phyloP scores from a whole-genome alignment of 2,329 filamentous ascomycete genomes.

The Rhinocladiella mackenziei region DNA sequence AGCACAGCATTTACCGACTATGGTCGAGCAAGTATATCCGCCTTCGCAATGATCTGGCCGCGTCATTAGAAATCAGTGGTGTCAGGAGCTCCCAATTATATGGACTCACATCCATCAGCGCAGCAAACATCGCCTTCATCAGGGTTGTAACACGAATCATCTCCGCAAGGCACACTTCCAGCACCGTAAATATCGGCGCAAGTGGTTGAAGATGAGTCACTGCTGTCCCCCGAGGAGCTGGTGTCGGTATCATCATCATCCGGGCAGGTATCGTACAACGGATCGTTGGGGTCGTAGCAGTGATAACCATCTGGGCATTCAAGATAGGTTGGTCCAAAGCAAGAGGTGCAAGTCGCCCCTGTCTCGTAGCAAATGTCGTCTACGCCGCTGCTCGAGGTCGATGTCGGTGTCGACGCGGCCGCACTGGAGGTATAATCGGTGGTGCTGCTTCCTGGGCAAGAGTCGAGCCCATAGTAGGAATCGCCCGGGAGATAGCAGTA shows the following conservation, averaged over 20 bases:
- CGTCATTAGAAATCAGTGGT: neutral
- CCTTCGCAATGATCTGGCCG: constrained; percentile 9
- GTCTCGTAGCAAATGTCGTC: constrained; percentile 16
- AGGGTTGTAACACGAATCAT: constrained; percentile 20
- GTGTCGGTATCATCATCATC: constrained; percentile 5
- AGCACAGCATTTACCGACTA: constrained; percentile 15
- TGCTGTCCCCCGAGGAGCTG: neutral
- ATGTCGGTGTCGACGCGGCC: constrained; percentile 3
- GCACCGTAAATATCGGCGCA: constrained; percentile 4
- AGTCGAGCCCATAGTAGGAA: constrained; percentile 20
- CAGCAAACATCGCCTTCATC: constrained; percentile 12
- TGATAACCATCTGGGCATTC: constrained; percentile 20
- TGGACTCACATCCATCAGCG: constrained; percentile 14
- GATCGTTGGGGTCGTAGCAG: constrained; percentile 24
- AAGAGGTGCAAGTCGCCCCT: constrained; percentile 21
- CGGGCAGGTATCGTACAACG: constrained; percentile 22
- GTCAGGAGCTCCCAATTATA: neutral
- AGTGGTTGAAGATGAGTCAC: constrained; percentile 1
- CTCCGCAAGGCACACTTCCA: constrained; percentile 14
- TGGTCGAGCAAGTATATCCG: constrained; percentile 14
- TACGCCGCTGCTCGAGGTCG: constrained; percentile 12
- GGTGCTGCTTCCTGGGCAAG: constrained; percentile 10
- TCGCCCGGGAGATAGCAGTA: constrained; percentile 25
- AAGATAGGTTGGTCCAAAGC: constrained; percentile 21
- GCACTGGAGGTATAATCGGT: constrained; percentile 2